Conservation (phyloP, 768 basidiomycete genomes). For the Trichaptum fuscoviolaceum region DNA sequence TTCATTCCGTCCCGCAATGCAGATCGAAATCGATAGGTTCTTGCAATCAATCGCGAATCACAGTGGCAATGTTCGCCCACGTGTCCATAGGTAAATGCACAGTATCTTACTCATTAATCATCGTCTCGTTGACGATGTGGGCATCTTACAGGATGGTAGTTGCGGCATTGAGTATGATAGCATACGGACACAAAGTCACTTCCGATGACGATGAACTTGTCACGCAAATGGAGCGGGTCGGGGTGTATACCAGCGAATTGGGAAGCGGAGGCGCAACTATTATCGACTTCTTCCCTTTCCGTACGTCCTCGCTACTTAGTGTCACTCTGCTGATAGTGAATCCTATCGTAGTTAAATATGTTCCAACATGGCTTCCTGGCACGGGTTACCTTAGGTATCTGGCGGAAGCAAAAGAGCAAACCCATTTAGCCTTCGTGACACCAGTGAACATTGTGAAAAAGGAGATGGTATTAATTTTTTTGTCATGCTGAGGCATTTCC, state of each 20-base stretch:
- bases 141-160: constrained; percentile 18
- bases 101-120: neutral
- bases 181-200: constrained; percentile 51
- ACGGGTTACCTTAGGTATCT: neutral
- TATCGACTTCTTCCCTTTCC: constrained; percentile 20
- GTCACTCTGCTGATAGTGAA: neutral
- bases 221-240: constrained; percentile 29
- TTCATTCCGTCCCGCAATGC: constrained; percentile 17
- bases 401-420: neutral
- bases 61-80: constrained; percentile 14
- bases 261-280: constrained; percentile 15
- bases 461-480: neutral
- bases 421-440: neutral
- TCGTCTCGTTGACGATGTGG: neutral
- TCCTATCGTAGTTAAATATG: neutral
- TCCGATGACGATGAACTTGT: constrained; percentile 36
- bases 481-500: too few relatives aligned
- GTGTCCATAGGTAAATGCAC: constrained; percentile 10
- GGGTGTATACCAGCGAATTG: constrained; percentile 8
- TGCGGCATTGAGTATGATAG: constrained; percentile 21
- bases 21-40: neutral
- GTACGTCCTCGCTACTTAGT: constrained; percentile 11
- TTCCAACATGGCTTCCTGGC: neutral
- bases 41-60: neutral
- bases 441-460: neutral